Conservation (phyloP, 805 yeast genomes). For the Brettanomyces nanus region DNA sequence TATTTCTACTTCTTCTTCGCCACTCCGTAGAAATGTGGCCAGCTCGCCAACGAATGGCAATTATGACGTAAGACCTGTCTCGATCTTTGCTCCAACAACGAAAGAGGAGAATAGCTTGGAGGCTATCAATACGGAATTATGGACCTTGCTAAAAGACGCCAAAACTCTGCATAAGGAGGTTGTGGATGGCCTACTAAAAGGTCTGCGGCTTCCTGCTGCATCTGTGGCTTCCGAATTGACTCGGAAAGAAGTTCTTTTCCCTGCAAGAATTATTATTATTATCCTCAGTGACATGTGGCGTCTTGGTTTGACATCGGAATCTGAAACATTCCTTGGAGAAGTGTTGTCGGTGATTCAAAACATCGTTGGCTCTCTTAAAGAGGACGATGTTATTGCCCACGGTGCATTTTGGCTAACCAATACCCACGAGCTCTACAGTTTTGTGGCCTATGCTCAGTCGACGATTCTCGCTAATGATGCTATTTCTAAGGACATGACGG, state of each 20-base stretch:
- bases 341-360: constrained; percentile 81
- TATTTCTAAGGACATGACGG: constrained; percentile 76
- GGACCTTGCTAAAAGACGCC: constrained; percentile 62
- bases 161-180: constrained; percentile 71
- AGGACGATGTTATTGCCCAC: constrained; percentile 79
- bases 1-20: constrained; percentile 1
- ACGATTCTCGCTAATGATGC: constrained; percentile 83
- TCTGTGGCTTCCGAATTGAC: constrained; percentile 77
- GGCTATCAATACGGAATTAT: constrained; percentile 69
- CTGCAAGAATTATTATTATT: constrained; percentile 89
- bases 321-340: constrained; percentile 85
- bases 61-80: constrained; percentile 47
- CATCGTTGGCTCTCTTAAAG: constrained; percentile 69
- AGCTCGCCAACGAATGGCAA: constrained; percentile 23
- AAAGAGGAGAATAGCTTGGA: constrained; percentile 44
- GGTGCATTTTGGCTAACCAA: constrained; percentile 98
- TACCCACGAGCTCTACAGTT: constrained; percentile 90
- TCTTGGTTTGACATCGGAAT: constrained; percentile 83
- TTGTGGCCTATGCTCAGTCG: constrained; percentile 87
- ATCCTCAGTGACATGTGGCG: constrained; percentile 98
- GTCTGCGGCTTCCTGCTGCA: constrained; percentile 77
- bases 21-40: constrained; percentile 8
- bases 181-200: constrained; percentile 77
- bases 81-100: constrained; percentile 47
- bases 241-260: constrained; percentile 88